Evolutionary conservation across 805 yeast genomes (phyloP).

Genomic region (Candida endomychidarum): DNA sequence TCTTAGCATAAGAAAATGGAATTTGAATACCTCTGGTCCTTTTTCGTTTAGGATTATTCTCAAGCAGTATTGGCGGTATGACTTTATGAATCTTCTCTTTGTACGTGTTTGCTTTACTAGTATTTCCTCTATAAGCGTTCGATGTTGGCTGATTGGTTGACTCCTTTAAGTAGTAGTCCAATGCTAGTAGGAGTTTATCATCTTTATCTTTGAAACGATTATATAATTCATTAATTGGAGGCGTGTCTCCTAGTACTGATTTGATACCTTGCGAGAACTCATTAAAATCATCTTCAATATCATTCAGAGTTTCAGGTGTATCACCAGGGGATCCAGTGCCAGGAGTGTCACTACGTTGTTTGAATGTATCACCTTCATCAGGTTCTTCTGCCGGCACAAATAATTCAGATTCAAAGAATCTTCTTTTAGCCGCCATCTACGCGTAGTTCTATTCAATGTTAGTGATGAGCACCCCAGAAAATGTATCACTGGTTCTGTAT

Average conservation of each 20-base stretch:
- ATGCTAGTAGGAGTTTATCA: constrained; percentile 12
- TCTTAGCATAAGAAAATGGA: constrained; percentile 15
- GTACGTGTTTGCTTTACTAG: not conserved
- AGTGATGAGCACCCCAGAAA: too few species aligned
- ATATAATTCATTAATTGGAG: constrained; percentile 4
- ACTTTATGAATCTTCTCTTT: constrained; percentile 5
- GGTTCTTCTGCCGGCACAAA: too few species aligned
- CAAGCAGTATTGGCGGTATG: constrained; percentile 17
- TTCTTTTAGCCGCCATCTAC: not conserved
- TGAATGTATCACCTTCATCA: too few species aligned
- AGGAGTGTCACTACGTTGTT: too few species aligned
- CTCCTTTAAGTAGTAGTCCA: constrained; percentile 11
- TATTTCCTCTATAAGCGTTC: not conserved
- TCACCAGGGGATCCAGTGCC: not conserved
- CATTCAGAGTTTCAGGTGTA: constrained; percentile 1
- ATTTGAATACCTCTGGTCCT: constrained; percentile 15
- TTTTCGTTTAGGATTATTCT: constrained; percentile 13
- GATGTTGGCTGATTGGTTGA: not conserved
- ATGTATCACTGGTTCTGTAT: not conserved
- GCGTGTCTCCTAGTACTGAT: constrained; percentile 6
- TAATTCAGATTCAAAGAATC: not conserved
- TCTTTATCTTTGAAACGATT: constrained; percentile 5
- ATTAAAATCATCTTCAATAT: constrained; percentile 15
- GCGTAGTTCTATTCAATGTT: not conserved
- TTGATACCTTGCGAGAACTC: constrained; percentile 2